These are phyloP conservation scores for Cystobasidium tubakii DNA, from an alignment of 768 basidiomycete species.

Conservation along the genomic window DNA sequence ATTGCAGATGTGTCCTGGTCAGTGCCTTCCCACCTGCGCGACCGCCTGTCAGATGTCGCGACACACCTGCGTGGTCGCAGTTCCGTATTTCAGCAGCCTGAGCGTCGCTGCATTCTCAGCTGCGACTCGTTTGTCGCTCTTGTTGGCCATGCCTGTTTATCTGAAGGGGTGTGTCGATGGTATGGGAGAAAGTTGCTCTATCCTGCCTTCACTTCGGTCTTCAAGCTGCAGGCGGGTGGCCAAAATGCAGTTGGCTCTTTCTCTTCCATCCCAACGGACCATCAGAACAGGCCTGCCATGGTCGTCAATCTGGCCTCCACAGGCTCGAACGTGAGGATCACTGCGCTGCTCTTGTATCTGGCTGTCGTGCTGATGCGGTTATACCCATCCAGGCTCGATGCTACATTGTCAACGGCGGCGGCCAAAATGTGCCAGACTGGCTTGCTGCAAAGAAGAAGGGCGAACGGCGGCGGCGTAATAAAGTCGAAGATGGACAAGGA, in stretches of 20 bases:
- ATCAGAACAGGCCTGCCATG: slow-evolving; percentile 21
- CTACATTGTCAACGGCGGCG: slow-evolving; percentile 90
- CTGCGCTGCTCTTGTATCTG: background rate
- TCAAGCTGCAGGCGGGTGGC: background rate
- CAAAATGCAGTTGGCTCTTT: background rate
- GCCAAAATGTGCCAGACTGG: slow-evolving; percentile 48
- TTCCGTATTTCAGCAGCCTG: slow-evolving; percentile 36
- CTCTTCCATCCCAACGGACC: background rate
- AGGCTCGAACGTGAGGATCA: slow-evolving; percentile 24
- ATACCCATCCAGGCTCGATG: slow-evolving; percentile 30
- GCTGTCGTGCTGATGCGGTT: background rate
- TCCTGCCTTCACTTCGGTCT: background rate
- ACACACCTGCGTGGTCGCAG: slow-evolving; percentile 36
- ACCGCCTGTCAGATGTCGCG: background rate
- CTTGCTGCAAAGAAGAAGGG: slow-evolving; percentile 47
- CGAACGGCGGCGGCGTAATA: slow-evolving; percentile 46
- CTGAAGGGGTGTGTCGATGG: background rate
- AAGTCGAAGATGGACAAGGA: slow-evolving; percentile 41
- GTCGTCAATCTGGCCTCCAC: slow-evolving; percentile 45
- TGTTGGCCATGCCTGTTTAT: slow-evolving; percentile 32
- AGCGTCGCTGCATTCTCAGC: slow-evolving; percentile 39
- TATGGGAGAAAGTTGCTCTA: background rate
- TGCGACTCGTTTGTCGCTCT: slow-evolving; percentile 40
- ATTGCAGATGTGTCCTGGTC: too few species aligned
- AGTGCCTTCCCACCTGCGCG: too few species aligned